Evolutionary conservation across 352 stramenopile species (phyloP).

Genomic region (Phytophthora aleatoria): DNA sequence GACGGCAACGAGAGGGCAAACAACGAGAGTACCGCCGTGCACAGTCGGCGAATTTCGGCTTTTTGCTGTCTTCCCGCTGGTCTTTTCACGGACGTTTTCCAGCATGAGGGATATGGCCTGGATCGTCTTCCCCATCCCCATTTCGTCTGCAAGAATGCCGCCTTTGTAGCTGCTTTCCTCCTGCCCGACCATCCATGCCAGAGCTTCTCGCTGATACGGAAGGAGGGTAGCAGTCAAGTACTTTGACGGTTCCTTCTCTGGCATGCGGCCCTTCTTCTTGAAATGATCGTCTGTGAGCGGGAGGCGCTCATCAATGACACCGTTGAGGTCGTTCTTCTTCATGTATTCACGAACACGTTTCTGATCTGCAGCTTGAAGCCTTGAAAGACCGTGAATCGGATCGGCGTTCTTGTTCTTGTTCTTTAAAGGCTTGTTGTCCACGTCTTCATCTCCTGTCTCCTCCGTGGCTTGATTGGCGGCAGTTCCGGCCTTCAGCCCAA

Average conservation of each 20-base stretch:
- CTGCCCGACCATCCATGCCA: conserved; percentile 95
- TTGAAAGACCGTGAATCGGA: conserved; percentile 53
- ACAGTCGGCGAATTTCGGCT: conserved; percentile 14
- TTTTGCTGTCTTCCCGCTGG: conserved; percentile 27
- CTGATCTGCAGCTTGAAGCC: conserved; percentile 48
- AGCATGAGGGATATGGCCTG: conserved; percentile 97
- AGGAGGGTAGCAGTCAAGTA: conserved; percentile 91
- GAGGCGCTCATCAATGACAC: conserved; percentile 70
- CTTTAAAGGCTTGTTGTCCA: conserved; percentile 8
- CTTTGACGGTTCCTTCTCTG: conserved; percentile 75
- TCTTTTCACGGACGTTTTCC: conserved; percentile 77
- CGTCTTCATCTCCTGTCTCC: conserved; percentile 16
- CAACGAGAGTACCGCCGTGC: conserved; percentile 93
- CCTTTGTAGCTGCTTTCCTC: conserved; percentile 91
- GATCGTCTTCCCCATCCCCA: conserved; percentile 98
- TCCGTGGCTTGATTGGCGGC: conserved; percentile 21
- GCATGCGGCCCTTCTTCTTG: conserved; percentile 68
- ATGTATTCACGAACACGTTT: conserved; percentile 60
- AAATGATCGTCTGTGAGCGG: conserved; percentile 75
- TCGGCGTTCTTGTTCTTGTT: conserved; percentile 26
- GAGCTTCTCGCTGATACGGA: conserved; percentile 98
- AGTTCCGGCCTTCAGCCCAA: conserved; percentile 24
- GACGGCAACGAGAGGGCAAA: conserved; percentile 97
- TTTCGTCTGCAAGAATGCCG: conserved; percentile 98
- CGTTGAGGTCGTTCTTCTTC: conserved; percentile 50